A percentile compares a stretch with the other conserved stretches of the same genome.
These are phyloP conservation scores for Fusarium sp. DNA, from an alignment of 2,329 filamentous ascomycete species.

Conservation along the genomic window DNA sequence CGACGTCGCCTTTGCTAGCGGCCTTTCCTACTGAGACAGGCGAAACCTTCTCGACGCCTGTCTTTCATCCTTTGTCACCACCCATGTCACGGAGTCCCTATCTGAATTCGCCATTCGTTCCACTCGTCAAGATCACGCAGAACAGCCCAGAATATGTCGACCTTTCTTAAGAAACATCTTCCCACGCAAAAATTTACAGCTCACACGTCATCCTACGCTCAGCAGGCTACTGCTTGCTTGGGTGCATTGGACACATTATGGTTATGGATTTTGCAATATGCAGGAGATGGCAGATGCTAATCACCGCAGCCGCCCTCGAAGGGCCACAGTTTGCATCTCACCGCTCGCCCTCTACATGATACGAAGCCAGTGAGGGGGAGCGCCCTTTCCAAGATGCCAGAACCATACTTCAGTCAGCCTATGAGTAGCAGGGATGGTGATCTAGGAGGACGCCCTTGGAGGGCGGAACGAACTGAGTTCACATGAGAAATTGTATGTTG, in stretches of 20 bases:
- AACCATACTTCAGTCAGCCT: slow-evolving; percentile 37
- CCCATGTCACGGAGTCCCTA: slow-evolving; percentile 40
- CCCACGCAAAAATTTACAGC: slow-evolving; percentile 64
- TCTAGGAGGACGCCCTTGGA: slow-evolving; percentile 28
- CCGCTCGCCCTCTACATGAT: slow-evolving; percentile 33
- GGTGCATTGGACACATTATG: slow-evolving; percentile 72
- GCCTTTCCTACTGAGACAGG: slow-evolving; percentile 10
- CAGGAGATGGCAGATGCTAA: slow-evolving; percentile 50
- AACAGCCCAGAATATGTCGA: slow-evolving; percentile 59
- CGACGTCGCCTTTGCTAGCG: not conserved
- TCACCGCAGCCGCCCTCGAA: slow-evolving; percentile 29
- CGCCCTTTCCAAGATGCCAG: slow-evolving; percentile 23
- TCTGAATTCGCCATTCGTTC: slow-evolving; percentile 48
- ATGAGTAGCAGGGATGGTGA: slow-evolving; percentile 36
- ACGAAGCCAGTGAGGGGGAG: slow-evolving; percentile 14
- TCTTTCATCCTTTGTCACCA: slow-evolving; percentile 43
- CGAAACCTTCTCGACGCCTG: slow-evolving; percentile 8
- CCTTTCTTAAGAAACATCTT: slow-evolving; percentile 62
- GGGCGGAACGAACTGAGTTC: slow-evolving; percentile 22
- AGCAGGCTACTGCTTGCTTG: slow-evolving; percentile 60
- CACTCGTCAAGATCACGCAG: slow-evolving; percentile 50
- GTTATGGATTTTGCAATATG: slow-evolving; percentile 71
- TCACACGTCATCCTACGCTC: slow-evolving; percentile 70
- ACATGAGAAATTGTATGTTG: slow-evolving; percentile 40
- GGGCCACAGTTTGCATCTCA: slow-evolving; percentile 41